phyloP scores from a whole-genome alignment of 306 rosid genomes.

The Gastrolobium bilobum region DNA sequence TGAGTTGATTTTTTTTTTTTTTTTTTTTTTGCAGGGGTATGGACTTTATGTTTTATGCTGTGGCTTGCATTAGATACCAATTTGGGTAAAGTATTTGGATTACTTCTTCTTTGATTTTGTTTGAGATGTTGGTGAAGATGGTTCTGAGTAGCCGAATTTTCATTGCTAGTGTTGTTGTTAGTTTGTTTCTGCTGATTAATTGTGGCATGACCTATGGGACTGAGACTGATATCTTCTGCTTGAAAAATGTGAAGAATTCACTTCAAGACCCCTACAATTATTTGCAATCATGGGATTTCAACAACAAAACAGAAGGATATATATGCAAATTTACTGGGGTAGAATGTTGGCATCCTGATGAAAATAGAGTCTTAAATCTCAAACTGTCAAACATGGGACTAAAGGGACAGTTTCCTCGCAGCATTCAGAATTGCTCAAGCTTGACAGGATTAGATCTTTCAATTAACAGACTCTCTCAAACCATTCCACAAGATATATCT shows the following conservation, averaged over 20 bases:
- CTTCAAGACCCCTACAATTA: slow-evolving; percentile 65
- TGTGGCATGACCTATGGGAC: slow-evolving; percentile 59
- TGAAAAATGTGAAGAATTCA: slow-evolving; percentile 53
- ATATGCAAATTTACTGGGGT: slow-evolving; percentile 82
- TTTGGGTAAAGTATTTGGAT: slow-evolving; percentile 35
- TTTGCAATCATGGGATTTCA: slow-evolving; percentile 72
- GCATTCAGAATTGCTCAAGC: slow-evolving; percentile 69
- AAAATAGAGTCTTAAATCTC: slow-evolving; percentile 75
- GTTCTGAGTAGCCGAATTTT: slow-evolving; percentile 50
- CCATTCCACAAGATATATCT: slow-evolving; percentile 63
- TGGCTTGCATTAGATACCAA: slow-evolving; percentile 38
- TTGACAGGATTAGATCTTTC: slow-evolving; percentile 90
- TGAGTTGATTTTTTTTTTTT: background rate
- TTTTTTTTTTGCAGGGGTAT: slow-evolving; percentile 3
- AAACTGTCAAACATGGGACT: slow-evolving; percentile 79
- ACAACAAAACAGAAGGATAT: slow-evolving; percentile 72
- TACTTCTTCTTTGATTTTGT: slow-evolving; percentile 34
- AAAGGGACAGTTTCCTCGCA: slow-evolving; percentile 80
- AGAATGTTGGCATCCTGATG: slow-evolving; percentile 94
- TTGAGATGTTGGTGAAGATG: slow-evolving; percentile 50
- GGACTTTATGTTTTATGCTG: slow-evolving; percentile 34
- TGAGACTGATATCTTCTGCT: slow-evolving; percentile 74
- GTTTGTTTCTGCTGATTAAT: slow-evolving; percentile 55
- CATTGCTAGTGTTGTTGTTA: slow-evolving; percentile 43
- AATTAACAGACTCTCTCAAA: slow-evolving; percentile 61